Evolutionary conservation across 176 grass and related monocot genomes (phyloP), one percentile per base, ranked within the genome.

Genomic region (Dendrocalamus sinicus): DNA sequence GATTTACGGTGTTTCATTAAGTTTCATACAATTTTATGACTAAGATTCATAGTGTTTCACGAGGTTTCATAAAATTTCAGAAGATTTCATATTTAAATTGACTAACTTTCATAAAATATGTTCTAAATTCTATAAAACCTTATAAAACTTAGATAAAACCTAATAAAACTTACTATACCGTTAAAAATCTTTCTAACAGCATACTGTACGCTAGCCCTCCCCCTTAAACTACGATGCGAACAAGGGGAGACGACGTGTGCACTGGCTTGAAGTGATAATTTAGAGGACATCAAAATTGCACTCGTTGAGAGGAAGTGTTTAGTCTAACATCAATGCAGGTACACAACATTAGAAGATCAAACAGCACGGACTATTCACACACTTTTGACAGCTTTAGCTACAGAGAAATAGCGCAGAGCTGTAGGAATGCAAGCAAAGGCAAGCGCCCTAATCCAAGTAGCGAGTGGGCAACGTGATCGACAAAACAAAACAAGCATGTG

Each of bases 361-460:
- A 85, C 60, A 26, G 52, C 15, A 75, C 57, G 8, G 26, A 11
- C 75, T 30, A 59, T 67, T 54, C 76, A 85, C 73, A 68, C 58
- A 69, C 23, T 19, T 3, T 54, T 9, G 45, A 84, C 61, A 68
- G 12, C 6, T 24, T 65, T 69, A 54, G 43, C 66, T 66, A 77
- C 63, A 85, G 28, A 11, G 40, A 76, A 24, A 77, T 6, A 59
- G 47, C 16, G 12, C 12, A 63, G 5, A 83, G 12, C 16, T 45
- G 35, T 64, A 50, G 17, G 68, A 44, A 26, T 37, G 17, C 28
- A 76, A 22, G 16, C 64, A 41, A 76, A 60, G 37, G 2, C 28
- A 43, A 37, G 12, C 70, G 44, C 12, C 62, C n/a, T 22, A 39
- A 47, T 61, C 41, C 53, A 71, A 39, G 51, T 63, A 71, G 16